Evolutionary conservation across 2,329 filamentous ascomycete genomes (phyloP).

Genomic region (Fonsecaea monophora): DNA sequence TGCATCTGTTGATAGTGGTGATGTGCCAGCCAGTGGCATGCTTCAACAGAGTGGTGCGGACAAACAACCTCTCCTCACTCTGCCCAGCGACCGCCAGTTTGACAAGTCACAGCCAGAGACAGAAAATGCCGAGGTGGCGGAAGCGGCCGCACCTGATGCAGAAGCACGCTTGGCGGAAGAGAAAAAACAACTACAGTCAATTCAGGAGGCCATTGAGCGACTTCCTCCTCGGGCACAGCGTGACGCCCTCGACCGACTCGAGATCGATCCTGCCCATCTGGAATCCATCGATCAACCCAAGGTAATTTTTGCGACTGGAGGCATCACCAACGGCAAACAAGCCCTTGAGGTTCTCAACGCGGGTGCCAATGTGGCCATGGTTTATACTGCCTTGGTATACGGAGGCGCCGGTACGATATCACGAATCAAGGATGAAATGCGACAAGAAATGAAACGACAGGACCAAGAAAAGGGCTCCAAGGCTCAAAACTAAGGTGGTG

Average conservation of each 20-base stretch:
- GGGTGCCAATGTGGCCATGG: slow-evolving; percentile 87
- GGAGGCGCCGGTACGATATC: slow-evolving; percentile 68
- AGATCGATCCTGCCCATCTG: slow-evolving; percentile 14
- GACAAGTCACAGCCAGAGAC: slow-evolving; percentile 28
- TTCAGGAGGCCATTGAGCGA: slow-evolving; percentile 31
- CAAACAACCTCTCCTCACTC: slow-evolving; percentile 32
- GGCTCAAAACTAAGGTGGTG: slow-evolving; percentile 10
- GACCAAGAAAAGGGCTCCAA: slow-evolving; percentile 21
- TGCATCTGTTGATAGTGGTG: slow-evolving; percentile 31
- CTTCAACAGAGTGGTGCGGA: slow-evolving; percentile 26
- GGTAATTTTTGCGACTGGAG: slow-evolving; percentile 91
- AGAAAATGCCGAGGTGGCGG: slow-evolving; percentile 13
- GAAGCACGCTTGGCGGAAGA: slow-evolving; percentile 14
- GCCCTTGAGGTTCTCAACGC: slow-evolving; percentile 82
- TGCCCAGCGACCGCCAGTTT: slow-evolving; percentile 30
- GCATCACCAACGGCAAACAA: slow-evolving; percentile 86
- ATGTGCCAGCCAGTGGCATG: slow-evolving; percentile 20
- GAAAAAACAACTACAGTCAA: slow-evolving; percentile 26
- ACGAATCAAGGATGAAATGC: slow-evolving; percentile 57
- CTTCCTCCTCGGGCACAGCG: slow-evolving; percentile 31
- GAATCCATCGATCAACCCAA: slow-evolving; percentile 56
- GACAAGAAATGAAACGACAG: slow-evolving; percentile 44
- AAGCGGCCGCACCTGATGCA: slow-evolving; percentile 5
- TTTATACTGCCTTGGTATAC: slow-evolving; percentile 80
- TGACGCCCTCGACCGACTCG: slow-evolving; percentile 28